Percentiles rank a stretch among this genome's conserved stretches.
Conservation (phyloP, 148 eudicot species). For the Rheum nobile region DNA sequence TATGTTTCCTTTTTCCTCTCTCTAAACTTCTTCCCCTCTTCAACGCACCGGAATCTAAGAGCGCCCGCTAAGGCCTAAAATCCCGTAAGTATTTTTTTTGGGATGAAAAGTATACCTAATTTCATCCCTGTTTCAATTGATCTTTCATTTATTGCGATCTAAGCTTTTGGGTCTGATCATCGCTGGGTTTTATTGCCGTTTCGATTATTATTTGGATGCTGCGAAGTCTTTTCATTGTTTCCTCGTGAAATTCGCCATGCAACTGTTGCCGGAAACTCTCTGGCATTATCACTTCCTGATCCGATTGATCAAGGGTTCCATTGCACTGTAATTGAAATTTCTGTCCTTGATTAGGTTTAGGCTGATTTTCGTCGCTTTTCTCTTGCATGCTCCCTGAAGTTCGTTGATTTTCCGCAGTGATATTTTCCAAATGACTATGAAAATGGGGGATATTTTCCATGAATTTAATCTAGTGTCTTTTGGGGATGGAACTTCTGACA, state of each 20-base stretch:
- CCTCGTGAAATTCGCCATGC: neutral
- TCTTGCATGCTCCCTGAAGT: neutral
- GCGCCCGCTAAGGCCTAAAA: neutral
- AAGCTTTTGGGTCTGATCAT: neutral
- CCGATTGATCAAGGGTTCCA: neutral
- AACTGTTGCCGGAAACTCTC: neutral
- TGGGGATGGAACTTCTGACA: neutral
- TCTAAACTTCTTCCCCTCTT: neutral
- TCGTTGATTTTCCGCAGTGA: neutral
- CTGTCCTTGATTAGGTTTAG: constrained; percentile 1
- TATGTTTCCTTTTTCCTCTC: neutral
- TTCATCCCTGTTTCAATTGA: neutral
- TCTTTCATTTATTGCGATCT: neutral
- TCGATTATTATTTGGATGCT: neutral
- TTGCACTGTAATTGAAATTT: neutral
- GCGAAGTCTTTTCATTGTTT: neutral
- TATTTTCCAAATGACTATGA: neutral
- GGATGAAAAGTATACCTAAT: neutral
- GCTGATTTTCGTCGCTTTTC: neutral
- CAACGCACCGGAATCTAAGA: neutral
- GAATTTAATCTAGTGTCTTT: neutral
- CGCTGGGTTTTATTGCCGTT: neutral
- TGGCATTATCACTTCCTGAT: neutral
- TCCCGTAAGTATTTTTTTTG: neutral
- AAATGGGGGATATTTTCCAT: neutral